phyloP scores from a whole-genome alignment of 768 basidiomycete genomes.

The Collybia sp. region DNA sequence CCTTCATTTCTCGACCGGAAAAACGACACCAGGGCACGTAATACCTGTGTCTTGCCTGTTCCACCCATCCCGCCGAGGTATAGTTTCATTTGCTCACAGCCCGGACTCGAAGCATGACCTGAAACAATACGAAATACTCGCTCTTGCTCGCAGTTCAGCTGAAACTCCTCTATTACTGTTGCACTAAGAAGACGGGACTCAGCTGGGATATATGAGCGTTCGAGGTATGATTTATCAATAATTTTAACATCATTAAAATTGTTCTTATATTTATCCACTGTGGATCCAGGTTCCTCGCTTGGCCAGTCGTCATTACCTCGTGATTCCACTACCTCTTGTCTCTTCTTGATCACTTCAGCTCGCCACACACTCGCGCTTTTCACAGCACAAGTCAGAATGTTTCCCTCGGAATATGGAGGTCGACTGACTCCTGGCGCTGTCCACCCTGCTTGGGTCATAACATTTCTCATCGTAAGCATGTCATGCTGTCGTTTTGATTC shows the following conservation, averaged over 20 bases:
- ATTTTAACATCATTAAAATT: constrained; percentile 3
- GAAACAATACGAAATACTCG: constrained; percentile 24
- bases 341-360: not conserved
- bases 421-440: too few relatives aligned
- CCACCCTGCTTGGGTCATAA: not conserved
- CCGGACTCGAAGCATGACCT: constrained; percentile 8
- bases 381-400: too few relatives aligned
- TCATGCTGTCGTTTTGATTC: not conserved
- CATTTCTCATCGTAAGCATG: not conserved
- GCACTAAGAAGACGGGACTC: constrained; percentile 1
- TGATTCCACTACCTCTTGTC: not conserved
- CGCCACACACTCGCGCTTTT: not conserved
- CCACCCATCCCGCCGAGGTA: constrained; percentile 28
- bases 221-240: constrained; percentile 6
- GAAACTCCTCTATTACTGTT: constrained; percentile 3
- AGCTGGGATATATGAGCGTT: not conserved
- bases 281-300: not conserved
- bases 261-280: not conserved
- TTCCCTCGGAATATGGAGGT: too few relatives aligned
- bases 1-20: constrained; percentile 15
- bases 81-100: constrained; percentile 17
- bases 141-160: constrained; percentile 25
- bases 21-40: constrained; percentile 16
- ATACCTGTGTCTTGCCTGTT: constrained; percentile 23
- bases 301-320: not conserved